Conservation (phyloP, 192 early-diverging fungal genomes). For the Coemansia sp. region DNA sequence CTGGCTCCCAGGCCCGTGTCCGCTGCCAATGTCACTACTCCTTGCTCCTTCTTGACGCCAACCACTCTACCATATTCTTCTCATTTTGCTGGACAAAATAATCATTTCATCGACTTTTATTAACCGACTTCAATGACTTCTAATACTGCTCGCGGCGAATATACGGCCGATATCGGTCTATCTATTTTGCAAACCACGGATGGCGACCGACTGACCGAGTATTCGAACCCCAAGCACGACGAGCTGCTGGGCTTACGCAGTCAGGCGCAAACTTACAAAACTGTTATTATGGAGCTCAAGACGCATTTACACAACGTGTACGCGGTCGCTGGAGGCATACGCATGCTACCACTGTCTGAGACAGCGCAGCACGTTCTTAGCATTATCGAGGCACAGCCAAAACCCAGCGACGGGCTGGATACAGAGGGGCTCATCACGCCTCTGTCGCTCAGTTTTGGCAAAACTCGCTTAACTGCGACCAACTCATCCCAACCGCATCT, state of each 20-base stretch:
- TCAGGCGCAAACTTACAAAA: slow-evolving; percentile 10
- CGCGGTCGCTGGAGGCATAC: slow-evolving; percentile 26
- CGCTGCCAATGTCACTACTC: not conserved
- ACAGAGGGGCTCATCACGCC: slow-evolving; percentile 1
- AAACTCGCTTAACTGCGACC: not conserved
- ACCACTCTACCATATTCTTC: not conserved
- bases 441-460: not conserved
- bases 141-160: not conserved
- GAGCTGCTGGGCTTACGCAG: slow-evolving; percentile 33
- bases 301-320: slow-evolving; percentile 30
- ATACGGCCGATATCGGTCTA: not conserved
- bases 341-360: slow-evolving; percentile 20
- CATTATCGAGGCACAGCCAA: not conserved
- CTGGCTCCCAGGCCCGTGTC: not conserved
- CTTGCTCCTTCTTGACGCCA: not conserved
- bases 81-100: not conserved
- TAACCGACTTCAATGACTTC: not conserved
- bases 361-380: slow-evolving; percentile 9
- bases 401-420: not conserved
- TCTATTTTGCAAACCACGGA: slow-evolving; percentile 11
- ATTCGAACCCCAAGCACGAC: slow-evolving; percentile 22
- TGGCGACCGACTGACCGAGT: slow-evolving; percentile 16
- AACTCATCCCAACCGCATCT: not conserved
- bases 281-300: slow-evolving; percentile 20
- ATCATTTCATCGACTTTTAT: not conserved